Base-by-base conservation (phyloP, 805 yeast species). In the Hanseniaspora hatyaiensis region DNA sequence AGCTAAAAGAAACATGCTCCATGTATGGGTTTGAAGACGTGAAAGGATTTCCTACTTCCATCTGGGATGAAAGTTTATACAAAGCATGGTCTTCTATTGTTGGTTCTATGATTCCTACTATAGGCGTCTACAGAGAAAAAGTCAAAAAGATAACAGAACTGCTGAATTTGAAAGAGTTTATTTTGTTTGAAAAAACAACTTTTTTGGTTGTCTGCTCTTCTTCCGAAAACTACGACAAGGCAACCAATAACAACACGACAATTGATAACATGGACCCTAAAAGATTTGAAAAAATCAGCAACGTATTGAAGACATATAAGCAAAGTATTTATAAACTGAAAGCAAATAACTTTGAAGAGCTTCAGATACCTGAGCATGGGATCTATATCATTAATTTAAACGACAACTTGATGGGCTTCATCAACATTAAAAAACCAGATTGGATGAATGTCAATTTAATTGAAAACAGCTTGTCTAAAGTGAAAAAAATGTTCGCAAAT, bases 31-130 rank as follows among this genome's bases (percentile, higher is more conserved):
- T 86, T 64, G 62, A 63, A 24, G 68, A 75, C 39, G 67, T 86
- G 38, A 74, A 76, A 13, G 96, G 96, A 2, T 89, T 87, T 60
- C 89, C 96, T 5, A 92, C 97, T 0, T 84, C 95, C 1, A 89
- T 89, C 50, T 89, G 97, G 97, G 96, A 89, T 65, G 97, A 89
- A 62, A 78, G 89, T 58, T 68, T 89, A 50, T 92, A 89, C 62
- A 88, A 83, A 62, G 98, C 98, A 1, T 92, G 98, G 98, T 84
- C 95, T 2, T 83, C 80, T 42, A 89, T 92, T 51, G 96, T 92
- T 30, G 88, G 97, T 59, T 82, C 96, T 1, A 70, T 92, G 54
- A 89, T 92, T 50, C 96, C 98, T 12, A 89, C 92, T 58, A 88
- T 89, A 75, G 72, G 76, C 32, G 65, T 78, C 13, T 82, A 86